Evolutionary conservation across 305 asterid genomes (phyloP), one percentile per base, ranked within the genome.

Genomic region (Lippia alba): DNA sequence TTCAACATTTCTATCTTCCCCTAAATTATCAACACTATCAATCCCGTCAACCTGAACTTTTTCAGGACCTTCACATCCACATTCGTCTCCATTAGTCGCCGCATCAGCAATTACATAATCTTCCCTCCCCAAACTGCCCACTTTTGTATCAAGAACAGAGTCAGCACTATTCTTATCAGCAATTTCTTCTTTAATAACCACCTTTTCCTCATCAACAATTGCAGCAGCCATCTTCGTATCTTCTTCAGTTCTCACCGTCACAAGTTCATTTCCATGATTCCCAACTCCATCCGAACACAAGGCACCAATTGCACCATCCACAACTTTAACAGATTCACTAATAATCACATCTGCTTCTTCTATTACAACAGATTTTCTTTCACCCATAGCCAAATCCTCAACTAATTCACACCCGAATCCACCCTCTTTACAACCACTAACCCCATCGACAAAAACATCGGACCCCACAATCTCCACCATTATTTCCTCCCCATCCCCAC

Each of bases 391-490:
- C 46, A 70, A 62, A 58, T 69, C 82, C 69, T 36, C 84, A 60
- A 50, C 81, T 71, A 79, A 80, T 59, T 65, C 77, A 12, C 79
- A 57, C 70, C 48, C 83, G 4, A 74, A 67, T 55, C 71, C 81
- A 11, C 67, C 83, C 61, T 73, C 91, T 63, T 75, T 78, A 4
- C 70, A 61, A 18, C 87, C 87, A 78, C 89, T 62, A 15, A 87
- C 69, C 51, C 97, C 95, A 83, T 90, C 96, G 48, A 92, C 90
- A 78, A 74, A 82, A 69, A 90, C 89, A 81, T 93, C 91, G 24
- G 98, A 81, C 56, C 91, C 94, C 72, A 88, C 96, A 73, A 87
- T 73, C 76, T 89, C 96, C 34, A 89, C 88, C 96, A 92, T 89
- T 66, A 89, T 76, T 79, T 89, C 97, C 65, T 71, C 91, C 30